Evolutionary conservation across 208 protist species (phyloP), one percentile per base, ranked within the genome.

Genomic region (Acanthamoeba sp.): DNA sequence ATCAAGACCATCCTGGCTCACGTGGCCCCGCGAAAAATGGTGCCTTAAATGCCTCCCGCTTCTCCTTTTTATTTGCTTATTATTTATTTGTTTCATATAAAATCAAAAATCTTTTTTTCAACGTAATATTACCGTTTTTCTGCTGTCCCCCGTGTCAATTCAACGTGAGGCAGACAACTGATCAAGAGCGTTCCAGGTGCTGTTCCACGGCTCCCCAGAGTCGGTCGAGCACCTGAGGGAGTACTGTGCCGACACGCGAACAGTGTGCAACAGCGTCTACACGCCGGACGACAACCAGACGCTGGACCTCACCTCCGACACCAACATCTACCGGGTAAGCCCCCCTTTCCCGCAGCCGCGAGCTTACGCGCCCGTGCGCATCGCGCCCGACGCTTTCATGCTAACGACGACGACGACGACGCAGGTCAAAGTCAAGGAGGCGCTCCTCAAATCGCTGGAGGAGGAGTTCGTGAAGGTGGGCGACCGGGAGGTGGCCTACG

Each of bases 1-100:
- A 93, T 93, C 89, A 93, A 93, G 66, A 80, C 89, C 64, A 93
- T 93, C 50, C 89, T 93, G 12, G 24, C 62, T 6, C 89, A 93
- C 32, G 89, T 93, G 10, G 89, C 62, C 18, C 89, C 89, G 22
- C 89, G 66, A 40, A 93, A 93, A 32, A 48, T 93, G 89, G 89
- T 62, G 32, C 32, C 40, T 22, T 59, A 20, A 10, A 59, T 59
- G 12, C n/a, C 80, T 55, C 42, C 9, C 42, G 14, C 80, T 27
- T 82, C 29, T 16, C 71, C 27, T 82, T 82, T 82, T 82, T 40
- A 29, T 29, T 82, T 18, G 20, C 36, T 40, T n/a, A n/a, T n/a
- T n/a, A n/a, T n/a, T n/a, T n/a, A n/a, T n/a, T n/a, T n/a, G n/a
- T n/a, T n/a, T n/a, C n/a, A n/a, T n/a, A n/a, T n/a, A n/a, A n/a